These are phyloP conservation scores for Helicocarpus griseus DNA, from an alignment of 2,329 filamentous ascomycete genomes.

Conservation along the genomic window DNA sequence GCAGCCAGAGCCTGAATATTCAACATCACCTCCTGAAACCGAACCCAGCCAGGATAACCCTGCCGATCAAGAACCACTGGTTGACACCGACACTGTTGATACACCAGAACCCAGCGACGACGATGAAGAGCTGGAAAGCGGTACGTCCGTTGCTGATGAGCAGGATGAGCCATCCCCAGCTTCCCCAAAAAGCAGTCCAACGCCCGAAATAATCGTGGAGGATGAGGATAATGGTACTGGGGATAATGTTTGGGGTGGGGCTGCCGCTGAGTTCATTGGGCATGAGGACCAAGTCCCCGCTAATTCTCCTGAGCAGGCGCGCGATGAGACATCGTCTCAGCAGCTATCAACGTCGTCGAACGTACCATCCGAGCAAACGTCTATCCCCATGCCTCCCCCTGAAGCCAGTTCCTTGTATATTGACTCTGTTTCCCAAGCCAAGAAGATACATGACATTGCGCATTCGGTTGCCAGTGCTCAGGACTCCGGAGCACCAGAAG, in stretches of 20 bases:
- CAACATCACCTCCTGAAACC: neutral
- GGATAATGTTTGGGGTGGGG: slow-evolving; percentile 41
- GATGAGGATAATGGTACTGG: neutral
- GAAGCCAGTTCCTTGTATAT: neutral
- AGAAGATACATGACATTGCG: neutral
- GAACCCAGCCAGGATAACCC: neutral
- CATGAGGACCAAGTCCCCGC: slow-evolving; percentile 35
- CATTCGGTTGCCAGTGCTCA: neutral
- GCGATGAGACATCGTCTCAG: slow-evolving; percentile 26
- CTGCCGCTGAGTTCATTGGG: slow-evolving; percentile 38
- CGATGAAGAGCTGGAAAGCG: neutral
- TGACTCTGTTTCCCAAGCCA: neutral
- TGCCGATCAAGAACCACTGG: neutral
- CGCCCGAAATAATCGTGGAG: neutral
- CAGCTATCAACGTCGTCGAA: neutral
- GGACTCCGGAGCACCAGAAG: neutral
- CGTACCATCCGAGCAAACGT: neutral
- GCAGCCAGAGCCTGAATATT: neutral
- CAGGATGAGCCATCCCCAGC: neutral
- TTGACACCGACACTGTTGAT: neutral
- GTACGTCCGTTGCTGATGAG: neutral
- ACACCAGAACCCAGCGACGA: neutral
- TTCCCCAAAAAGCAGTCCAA: neutral
- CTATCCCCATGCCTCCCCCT: neutral
- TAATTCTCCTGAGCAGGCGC: slow-evolving; percentile 39